Evolutionary conservation across 805 yeast species (phyloP).

Genomic region (Debaryomyces castellii): DNA sequence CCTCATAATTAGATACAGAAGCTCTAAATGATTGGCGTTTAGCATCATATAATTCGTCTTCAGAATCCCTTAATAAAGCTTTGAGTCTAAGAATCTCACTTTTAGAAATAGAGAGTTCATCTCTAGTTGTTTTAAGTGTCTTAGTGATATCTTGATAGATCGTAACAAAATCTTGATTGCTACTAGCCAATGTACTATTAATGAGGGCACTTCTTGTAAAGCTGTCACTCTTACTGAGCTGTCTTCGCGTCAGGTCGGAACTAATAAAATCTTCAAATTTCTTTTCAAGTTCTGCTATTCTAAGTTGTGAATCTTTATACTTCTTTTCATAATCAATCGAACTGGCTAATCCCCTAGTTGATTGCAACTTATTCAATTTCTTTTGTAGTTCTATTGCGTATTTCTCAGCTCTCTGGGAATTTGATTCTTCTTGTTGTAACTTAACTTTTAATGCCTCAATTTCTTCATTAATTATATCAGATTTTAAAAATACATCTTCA

Average conservation of each 20-base stretch:
- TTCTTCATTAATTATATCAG: slow-evolving; percentile 35
- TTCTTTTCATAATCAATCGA: slow-evolving; percentile 35
- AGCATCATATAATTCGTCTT: slow-evolving; percentile 41
- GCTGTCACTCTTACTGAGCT: slow-evolving; percentile 33
- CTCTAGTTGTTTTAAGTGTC: slow-evolving; percentile 43
- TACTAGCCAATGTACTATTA: slow-evolving; percentile 21
- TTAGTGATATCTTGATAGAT: slow-evolving; percentile 51
- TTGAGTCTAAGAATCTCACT: slow-evolving; percentile 42
- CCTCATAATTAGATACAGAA: slow-evolving; percentile 32
- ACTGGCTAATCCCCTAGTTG: slow-evolving; percentile 37
- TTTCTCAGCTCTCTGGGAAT: slow-evolving; percentile 50
- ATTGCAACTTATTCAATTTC: slow-evolving; percentile 40
- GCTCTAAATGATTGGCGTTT: slow-evolving; percentile 43
- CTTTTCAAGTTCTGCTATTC: slow-evolving; percentile 33
- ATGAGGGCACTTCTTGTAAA: slow-evolving; percentile 24
- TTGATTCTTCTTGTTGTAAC: slow-evolving; percentile 51
- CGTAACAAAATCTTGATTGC: slow-evolving; percentile 46
- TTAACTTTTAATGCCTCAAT: slow-evolving; percentile 47
- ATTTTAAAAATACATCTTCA: slow-evolving; percentile 20
- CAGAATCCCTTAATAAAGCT: slow-evolving; percentile 40
- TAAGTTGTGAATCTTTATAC: slow-evolving; percentile 32
- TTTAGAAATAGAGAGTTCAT: slow-evolving; percentile 41
- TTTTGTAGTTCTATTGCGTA: slow-evolving; percentile 45
- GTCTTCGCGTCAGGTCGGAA: slow-evolving; percentile 8
- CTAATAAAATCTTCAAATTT: slow-evolving; percentile 24